Percentiles rank a stretch among this genome's conserved stretches.
Conservation (phyloP, 148 eudicot species). For the Rhododendron kiyosumense region DNA sequence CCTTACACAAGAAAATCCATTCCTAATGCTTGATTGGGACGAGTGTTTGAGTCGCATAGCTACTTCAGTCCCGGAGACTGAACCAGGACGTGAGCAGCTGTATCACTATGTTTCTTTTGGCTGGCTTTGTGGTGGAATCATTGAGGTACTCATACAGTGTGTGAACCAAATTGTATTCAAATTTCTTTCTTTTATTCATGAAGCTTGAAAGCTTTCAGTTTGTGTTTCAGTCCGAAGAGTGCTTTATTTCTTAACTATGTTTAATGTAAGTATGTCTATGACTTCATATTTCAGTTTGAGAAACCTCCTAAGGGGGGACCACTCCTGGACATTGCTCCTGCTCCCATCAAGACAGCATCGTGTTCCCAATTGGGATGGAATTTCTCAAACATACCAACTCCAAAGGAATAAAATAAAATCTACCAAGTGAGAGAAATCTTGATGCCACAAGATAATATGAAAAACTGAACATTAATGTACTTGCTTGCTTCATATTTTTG, state of each 20-base stretch:
- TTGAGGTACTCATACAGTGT: conserved; percentile 51
- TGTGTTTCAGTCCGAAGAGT: not conserved
- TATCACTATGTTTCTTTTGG: conserved; percentile 96
- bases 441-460: not conserved
- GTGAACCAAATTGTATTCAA: not conserved
- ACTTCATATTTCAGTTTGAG: not conserved
- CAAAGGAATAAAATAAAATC: not conserved
- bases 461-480: not conserved
- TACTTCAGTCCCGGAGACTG: conserved; percentile 61
- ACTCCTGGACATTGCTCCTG: not conserved
- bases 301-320: not conserved
- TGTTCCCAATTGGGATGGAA: not conserved
- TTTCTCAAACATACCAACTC: not conserved
- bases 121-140: conserved; percentile 92
- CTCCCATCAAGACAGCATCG: not conserved
- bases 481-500: not conserved
- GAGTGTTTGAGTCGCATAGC: conserved; percentile 67
- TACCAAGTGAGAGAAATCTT: not conserved
- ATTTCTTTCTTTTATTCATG: not conserved
- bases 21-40: conserved; percentile 72
- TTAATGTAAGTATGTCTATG: not conserved
- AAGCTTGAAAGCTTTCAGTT: not conserved
- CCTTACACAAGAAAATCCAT: conserved; percentile 61
- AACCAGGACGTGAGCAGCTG: conserved; percentile 76
- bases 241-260: not conserved